Evolutionary conservation across 139 green algal species (phyloP).

Genomic region (Marvania coccoides): DNA sequence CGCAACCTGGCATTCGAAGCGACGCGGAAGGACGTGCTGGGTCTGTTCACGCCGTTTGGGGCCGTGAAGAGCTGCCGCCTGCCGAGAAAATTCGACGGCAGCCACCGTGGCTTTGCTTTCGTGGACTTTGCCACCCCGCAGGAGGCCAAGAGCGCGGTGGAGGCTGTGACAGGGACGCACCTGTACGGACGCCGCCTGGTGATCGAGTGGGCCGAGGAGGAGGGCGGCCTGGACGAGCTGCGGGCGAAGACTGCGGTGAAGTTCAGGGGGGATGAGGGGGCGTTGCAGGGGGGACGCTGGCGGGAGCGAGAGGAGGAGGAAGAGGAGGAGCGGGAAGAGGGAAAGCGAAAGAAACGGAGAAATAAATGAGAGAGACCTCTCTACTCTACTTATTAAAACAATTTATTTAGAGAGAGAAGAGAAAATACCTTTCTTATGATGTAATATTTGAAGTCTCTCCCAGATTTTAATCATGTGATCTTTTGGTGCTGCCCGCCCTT

Average conservation of each 20-base stretch:
- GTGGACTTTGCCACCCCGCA: conserved; percentile 85
- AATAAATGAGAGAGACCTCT: background rate
- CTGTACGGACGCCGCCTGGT: conserved; percentile 91
- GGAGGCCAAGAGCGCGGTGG: conserved; percentile 44
- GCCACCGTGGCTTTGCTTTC: conserved; percentile 84
- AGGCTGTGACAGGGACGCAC: conserved; percentile 70
- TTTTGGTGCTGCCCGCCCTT: too few species aligned
- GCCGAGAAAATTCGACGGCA: conserved; percentile 96
- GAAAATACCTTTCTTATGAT: background rate
- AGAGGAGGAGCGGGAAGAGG: background rate
- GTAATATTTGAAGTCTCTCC: background rate
- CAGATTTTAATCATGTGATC: too few species aligned
- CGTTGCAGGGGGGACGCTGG: background rate
- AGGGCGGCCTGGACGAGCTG: conserved; percentile 62
- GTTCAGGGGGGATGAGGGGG: conserved; percentile 11
- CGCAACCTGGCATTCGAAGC: conserved; percentile 98
- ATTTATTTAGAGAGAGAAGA: background rate
- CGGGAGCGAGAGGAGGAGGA: background rate
- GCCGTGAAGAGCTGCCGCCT: conserved; percentile 87
- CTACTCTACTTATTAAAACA: background rate
- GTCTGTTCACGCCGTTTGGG: conserved; percentile 88
- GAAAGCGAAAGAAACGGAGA: background rate
- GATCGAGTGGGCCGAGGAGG: conserved; percentile 79
- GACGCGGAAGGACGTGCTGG: conserved; percentile 82
- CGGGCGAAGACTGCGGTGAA: conserved; percentile 63